Evolutionary conservation across 2,329 filamentous ascomycete species (phyloP), one percentile per base, ranked within the genome.

Genomic region (Gliomastix tumulicola): DNA sequence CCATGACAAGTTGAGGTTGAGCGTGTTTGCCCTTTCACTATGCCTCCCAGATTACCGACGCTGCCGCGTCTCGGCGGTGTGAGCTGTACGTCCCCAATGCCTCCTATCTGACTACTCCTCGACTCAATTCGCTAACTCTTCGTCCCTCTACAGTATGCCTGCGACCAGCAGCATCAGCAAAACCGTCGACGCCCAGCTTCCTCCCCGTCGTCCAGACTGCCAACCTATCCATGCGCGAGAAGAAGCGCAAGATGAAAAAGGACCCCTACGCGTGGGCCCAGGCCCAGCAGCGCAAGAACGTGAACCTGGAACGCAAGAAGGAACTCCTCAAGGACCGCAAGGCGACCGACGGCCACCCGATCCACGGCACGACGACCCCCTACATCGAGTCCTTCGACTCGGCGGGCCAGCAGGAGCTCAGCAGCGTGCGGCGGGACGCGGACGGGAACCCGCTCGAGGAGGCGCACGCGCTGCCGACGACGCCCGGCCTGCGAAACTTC

Each of bases 191-290:
- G 43, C 69, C 68, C 43, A 68, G 65, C 49, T 67, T 69, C 50
- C 63, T 82, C 50, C 70, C 78, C 49, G 55, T 81, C 55, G 63
- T 75, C 48, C 78, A 86, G 47, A 76, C 76, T 43, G 82, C 84
- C 34, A 77, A 76, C 47, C 56, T 81, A 17, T 76, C 78, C 27
- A 63, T 65, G 35, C 70, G 77, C 46, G 75, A 84, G 46, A 76
- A 76, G 62, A 79, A 79, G 56, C 73, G 76, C 41, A 71, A 75
- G 44, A 75, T 74, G 41, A 79, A 83, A 55, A 76, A 78, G 54
- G 88, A 97, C 50, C 88, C 88, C 1, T 96, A 94, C 56, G 72
- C 82, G 41, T 76, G 84, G 61, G 83, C 83, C 4, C 87, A 94
- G 60, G 81, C 86, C 21, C 77, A 84, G 51, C 86, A 88, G 56